Evolutionary conservation across 2,329 filamentous ascomycete genomes (phyloP).

Genomic region (Ophiostoma montium): DNA sequence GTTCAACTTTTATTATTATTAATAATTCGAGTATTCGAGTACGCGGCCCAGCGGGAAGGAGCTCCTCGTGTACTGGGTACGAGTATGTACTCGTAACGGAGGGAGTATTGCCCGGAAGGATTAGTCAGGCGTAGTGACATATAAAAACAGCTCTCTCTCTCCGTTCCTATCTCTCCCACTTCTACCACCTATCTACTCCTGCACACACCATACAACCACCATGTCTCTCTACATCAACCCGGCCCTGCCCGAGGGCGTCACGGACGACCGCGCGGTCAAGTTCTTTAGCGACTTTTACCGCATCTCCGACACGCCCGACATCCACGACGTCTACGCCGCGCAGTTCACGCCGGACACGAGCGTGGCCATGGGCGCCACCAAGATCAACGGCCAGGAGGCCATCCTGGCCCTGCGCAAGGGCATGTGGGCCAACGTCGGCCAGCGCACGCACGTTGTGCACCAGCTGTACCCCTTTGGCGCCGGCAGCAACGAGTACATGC

Average conservation of each 20-base stretch:
- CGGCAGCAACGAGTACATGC: conserved; percentile 19
- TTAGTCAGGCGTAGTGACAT: no score
- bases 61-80: no score
- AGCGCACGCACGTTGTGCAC: conserved; percentile 18
- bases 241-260: conserved; percentile 8
- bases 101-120: no score
- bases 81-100: no score
- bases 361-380: conserved; percentile 19
- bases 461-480: conserved; percentile 20
- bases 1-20: no score
- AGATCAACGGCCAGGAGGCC: conserved; percentile 16
- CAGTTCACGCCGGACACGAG: conserved; percentile 19
- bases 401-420: conserved; percentile 17
- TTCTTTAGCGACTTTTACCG: conserved; percentile 21
- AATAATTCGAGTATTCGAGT: no score
- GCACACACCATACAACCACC: background rate
- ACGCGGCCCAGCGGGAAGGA: no score
- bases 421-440: conserved; percentile 20
- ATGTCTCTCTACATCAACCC: conserved; percentile 7
- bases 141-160: no score
- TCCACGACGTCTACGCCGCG: conserved; percentile 18
- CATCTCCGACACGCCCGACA: conserved; percentile 19
- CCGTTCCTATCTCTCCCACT: no score
- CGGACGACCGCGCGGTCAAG: conserved; percentile 13
- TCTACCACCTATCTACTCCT: no score